Conservation (phyloP, 352 stramenopile species). For the Pythium sukuiense region DNA sequence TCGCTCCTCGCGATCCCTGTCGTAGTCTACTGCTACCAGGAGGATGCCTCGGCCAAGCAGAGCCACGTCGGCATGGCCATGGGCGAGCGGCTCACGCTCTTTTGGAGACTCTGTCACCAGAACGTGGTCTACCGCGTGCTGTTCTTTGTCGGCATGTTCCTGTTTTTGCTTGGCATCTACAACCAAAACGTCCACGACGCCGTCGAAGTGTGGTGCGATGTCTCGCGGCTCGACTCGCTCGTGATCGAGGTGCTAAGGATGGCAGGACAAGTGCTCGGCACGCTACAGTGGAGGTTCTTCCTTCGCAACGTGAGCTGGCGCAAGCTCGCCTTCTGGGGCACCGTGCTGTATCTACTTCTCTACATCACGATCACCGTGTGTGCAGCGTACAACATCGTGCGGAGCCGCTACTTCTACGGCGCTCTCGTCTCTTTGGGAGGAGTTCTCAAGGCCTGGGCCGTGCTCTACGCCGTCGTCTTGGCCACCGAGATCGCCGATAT, state of each 20-base stretch:
- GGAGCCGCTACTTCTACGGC: neutral
- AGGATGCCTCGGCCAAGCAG: constrained; percentile 7
- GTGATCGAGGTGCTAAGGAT: neutral
- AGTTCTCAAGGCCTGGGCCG: neutral
- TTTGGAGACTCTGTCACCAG: constrained; percentile 28
- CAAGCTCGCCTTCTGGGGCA: neutral
- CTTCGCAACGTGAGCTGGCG: neutral
- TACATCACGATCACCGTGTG: neutral
- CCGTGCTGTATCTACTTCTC: neutral
- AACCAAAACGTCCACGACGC: constrained; percentile 8
- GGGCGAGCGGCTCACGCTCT: constrained; percentile 24
- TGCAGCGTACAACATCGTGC: neutral
- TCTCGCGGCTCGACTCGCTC: neutral
- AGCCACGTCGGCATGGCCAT: constrained; percentile 25
- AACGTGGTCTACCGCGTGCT: constrained; percentile 8
- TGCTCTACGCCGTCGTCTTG: neutral
- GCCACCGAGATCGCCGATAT: constrained; percentile 5
- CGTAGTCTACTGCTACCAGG: constrained; percentile 25
- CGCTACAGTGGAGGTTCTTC: neutral
- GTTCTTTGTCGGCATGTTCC: neutral
- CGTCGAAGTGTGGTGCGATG: neutral
- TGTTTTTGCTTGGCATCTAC: constrained; percentile 2
- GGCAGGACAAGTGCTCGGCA: neutral
- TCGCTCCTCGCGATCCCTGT: constrained; percentile 28
- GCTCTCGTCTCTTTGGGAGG: neutral